Percentiles rank a stretch among this genome's conserved stretches.
phyloP scores from a whole-genome alignment of 306 rosid species.

The Clitoria ternatea region DNA sequence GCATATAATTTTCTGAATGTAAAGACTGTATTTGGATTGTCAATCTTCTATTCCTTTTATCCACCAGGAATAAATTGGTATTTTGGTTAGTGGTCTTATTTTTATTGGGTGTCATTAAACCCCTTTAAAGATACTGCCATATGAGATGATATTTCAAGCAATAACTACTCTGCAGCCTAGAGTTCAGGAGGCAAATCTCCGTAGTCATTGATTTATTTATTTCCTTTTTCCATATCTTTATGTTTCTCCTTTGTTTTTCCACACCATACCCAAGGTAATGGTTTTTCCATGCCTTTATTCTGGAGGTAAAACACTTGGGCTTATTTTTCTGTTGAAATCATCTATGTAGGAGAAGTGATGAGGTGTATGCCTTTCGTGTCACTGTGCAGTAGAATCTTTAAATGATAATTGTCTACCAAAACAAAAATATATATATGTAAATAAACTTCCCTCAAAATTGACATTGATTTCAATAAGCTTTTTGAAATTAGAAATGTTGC shows the following conservation, averaged over 20 bases:
- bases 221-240: not conserved
- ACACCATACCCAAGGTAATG: not conserved
- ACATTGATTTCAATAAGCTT: slow-evolving; percentile 10
- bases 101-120: not conserved
- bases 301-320: slow-evolving; percentile 1
- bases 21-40: not conserved
- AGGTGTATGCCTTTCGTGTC: not conserved
- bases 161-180: not conserved
- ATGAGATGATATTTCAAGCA: slow-evolving; percentile 14
- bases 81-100: not conserved
- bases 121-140: not conserved
- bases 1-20: not conserved
- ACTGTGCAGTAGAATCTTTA: not conserved
- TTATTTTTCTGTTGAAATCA: not conserved
- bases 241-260: slow-evolving; percentile 4
- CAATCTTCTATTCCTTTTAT: slow-evolving; percentile 9
- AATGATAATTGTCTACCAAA: not conserved
- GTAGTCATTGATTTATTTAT: not conserved
- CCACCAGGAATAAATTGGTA: not conserved
- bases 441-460: slow-evolving; percentile 6
- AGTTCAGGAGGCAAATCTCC: not conserved
- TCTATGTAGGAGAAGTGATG: not conserved
- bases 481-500: slow-evolving; percentile 6
- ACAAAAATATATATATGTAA: not conserved
- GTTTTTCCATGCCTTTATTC: not conserved